Percentiles rank a stretch among this genome's conserved stretches.
Conservation (phyloP, 257 asterid genomes). For the Solanum lignicaule region DNA sequence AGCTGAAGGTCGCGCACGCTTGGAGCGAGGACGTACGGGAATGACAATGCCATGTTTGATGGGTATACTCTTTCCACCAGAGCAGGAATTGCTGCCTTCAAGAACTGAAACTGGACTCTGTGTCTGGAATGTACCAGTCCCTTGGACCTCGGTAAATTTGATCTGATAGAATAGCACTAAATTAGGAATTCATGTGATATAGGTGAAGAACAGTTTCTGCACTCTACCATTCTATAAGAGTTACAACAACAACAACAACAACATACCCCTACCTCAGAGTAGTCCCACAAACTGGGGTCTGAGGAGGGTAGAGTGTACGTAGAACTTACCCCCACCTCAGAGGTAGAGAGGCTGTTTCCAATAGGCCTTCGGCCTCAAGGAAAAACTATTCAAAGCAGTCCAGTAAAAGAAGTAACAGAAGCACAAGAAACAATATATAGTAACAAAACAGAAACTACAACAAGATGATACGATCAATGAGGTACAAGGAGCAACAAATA, state of each 20-base stretch:
- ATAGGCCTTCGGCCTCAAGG: not conserved
- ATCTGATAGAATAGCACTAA: constrained; percentile 8
- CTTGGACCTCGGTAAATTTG: constrained; percentile 12
- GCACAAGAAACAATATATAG: not conserved
- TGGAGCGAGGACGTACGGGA: constrained; percentile 52
- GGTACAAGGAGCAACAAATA: not conserved
- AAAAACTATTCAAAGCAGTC: not conserved
- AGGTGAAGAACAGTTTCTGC: not conserved
- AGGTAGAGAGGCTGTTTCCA: not conserved
- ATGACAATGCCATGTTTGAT: constrained; percentile 19
- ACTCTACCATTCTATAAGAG: not conserved
- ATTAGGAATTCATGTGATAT: constrained; percentile 6
- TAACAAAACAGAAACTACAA: not conserved
- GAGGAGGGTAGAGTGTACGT: not conserved
- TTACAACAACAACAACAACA: not conserved
- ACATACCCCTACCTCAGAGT: not conserved
- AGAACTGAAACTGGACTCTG: constrained; percentile 76
- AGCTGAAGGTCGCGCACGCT: constrained; percentile 48
- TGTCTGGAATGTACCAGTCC: constrained; percentile 33
- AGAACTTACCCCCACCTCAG: not conserved
- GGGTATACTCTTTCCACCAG: constrained; percentile 25
- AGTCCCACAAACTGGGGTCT: not conserved
- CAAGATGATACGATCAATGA: not conserved
- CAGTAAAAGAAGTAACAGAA: not conserved
- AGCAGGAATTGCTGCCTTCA: constrained; percentile 44